phyloP scores from a whole-genome alignment of 176 grass and related monocot genomes.

The Triticum timopheevii region DNA sequence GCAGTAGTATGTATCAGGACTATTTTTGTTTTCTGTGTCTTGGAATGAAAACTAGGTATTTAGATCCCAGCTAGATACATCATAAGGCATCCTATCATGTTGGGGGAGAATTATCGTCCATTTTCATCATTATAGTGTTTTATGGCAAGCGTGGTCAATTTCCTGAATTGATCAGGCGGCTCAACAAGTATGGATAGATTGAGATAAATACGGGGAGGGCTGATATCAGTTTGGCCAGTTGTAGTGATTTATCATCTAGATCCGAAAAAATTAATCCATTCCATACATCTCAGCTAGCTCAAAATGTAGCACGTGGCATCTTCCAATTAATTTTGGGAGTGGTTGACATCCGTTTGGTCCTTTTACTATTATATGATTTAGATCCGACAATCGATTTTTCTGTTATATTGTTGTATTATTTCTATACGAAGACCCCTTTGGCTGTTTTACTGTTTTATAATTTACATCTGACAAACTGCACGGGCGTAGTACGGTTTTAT shows the following conservation, averaged over 20 bases:
- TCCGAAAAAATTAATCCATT: neutral
- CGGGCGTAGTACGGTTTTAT: neutral
- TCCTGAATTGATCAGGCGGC: neutral
- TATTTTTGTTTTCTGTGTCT: neutral
- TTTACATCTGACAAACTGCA: neutral
- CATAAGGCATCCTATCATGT: neutral
- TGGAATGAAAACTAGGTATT: neutral
- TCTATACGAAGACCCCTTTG: no score
- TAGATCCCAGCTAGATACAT: neutral
- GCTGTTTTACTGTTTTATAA: neutral
- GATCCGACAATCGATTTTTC: neutral
- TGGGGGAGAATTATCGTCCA: neutral
- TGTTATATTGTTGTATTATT: neutral
- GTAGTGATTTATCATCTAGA: neutral
- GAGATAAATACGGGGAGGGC: neutral
- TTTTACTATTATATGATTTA: neutral
- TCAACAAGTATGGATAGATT: neutral
- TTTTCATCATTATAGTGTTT: conserved; percentile 2
- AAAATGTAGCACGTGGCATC: neutral
- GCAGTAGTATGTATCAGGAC: neutral
- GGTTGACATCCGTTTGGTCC: neutral
- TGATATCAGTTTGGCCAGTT: neutral
- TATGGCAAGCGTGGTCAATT: neutral
- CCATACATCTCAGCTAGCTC: neutral
- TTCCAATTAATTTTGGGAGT: neutral